Conservation (phyloP, 2,329 filamentous ascomycete genomes). For the Dactylellina parvicollis region DNA sequence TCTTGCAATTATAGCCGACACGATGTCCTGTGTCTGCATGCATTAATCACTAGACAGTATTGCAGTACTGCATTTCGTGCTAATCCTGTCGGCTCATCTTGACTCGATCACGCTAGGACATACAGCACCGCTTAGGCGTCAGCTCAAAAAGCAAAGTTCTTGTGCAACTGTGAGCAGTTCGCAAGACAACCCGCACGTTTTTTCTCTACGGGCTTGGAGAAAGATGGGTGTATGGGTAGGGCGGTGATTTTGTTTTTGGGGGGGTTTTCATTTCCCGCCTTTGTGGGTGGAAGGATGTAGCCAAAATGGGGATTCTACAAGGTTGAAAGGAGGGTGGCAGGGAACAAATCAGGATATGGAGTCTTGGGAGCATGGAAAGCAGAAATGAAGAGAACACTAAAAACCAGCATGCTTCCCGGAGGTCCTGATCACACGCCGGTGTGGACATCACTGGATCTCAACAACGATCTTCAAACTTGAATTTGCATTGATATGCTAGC, state of each 20-base stretch:
- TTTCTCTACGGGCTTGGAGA: not conserved
- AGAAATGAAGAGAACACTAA: constrained; percentile 20
- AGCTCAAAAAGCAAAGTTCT: not conserved
- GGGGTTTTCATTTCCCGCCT: not conserved
- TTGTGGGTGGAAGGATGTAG: not conserved
- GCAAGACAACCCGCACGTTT: not conserved
- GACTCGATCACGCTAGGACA: constrained; percentile 6
- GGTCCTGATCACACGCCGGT: constrained; percentile 17
- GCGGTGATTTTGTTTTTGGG: not conserved
- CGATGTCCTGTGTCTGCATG: not conserved
- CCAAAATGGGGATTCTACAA: not conserved
- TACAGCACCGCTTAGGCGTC: not conserved
- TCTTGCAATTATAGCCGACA: not conserved
- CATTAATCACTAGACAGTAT: not conserved
- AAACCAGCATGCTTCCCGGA: not conserved
- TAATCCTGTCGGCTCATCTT: constrained; percentile 30
- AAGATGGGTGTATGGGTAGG: not conserved
- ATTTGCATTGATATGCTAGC: constrained; percentile 1
- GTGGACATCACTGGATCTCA: not conserved
- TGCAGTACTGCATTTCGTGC: constrained; percentile 5
- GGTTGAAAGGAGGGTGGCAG: not conserved
- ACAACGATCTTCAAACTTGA: constrained; percentile 18
- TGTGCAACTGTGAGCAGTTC: not conserved
- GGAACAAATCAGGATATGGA: constrained; percentile 1
- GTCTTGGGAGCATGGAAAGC: no score